Percentiles rank a stretch among this genome's conserved stretches.
phyloP scores from a whole-genome alignment of 225 moss, liverwort and hornwort species.

The Marchantia polymorpha region DNA sequence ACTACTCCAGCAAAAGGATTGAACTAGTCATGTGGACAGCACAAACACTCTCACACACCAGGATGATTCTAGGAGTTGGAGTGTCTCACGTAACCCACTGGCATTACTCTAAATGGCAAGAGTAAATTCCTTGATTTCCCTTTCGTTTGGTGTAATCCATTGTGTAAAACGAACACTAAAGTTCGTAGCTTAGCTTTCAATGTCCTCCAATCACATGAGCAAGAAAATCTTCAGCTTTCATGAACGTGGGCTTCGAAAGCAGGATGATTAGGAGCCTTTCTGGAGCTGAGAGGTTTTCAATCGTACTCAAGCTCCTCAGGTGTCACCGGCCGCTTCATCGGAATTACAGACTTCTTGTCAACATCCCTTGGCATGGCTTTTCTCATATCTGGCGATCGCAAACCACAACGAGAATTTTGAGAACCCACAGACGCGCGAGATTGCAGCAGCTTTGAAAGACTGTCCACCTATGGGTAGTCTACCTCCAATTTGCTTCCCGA shows the following conservation, averaged over 20 bases:
- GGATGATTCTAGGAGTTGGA: neutral
- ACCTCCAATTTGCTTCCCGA: neutral
- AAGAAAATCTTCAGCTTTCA: neutral
- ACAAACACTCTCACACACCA: neutral
- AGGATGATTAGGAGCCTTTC: neutral
- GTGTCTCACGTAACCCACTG: neutral
- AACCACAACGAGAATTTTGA: slow-evolving; percentile 1
- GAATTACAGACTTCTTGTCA: slow-evolving; percentile 66
- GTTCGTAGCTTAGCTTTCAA: too few relatives aligned
- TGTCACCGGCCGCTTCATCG: slow-evolving; percentile 44
- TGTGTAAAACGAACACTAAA: too few relatives aligned
- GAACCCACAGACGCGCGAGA: neutral
- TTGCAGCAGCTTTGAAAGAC: neutral
- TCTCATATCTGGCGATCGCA: slow-evolving; percentile 43
- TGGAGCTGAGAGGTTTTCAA: slow-evolving; percentile 19
- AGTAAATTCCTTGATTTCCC: too few relatives aligned
- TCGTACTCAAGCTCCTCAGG: slow-evolving; percentile 69
- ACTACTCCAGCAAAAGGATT: neutral
- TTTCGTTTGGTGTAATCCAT: too few relatives aligned
- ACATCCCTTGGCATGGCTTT: slow-evolving; percentile 73
- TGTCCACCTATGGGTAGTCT: neutral
- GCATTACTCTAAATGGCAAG: too few relatives aligned
- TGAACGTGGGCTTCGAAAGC: neutral
- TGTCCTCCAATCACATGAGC: neutral
- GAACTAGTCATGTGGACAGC: neutral